phyloP scores from a whole-genome alignment of 192 early-diverging fungal species.

The Chytriomyces sp. region DNA sequence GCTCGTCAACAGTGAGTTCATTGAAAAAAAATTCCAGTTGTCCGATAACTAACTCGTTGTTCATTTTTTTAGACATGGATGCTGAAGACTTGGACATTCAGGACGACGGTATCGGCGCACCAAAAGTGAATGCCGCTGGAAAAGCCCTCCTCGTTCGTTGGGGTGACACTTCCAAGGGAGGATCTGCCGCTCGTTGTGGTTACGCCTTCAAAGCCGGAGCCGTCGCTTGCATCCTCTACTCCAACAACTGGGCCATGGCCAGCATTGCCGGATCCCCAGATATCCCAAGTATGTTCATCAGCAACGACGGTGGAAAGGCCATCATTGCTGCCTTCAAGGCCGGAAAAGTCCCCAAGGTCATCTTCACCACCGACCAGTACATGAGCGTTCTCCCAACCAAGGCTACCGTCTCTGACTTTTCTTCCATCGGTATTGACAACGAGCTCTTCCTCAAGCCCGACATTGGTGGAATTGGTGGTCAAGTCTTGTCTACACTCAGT shows the following conservation, averaged over 20 bases:
- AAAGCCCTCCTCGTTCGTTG: constrained; percentile 45
- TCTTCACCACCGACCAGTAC: constrained; percentile 54
- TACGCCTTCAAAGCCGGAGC: constrained; percentile 36
- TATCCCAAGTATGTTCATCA: constrained; percentile 35
- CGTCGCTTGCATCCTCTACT: constrained; percentile 45
- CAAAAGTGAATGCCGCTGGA: constrained; percentile 34
- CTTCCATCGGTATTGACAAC: constrained; percentile 73
- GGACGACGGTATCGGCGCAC: constrained; percentile 31
- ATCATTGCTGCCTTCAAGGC: constrained; percentile 37
- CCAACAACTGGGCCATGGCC: constrained; percentile 15
- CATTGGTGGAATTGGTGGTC: constrained; percentile 50
- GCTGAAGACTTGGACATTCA: constrained; percentile 32
- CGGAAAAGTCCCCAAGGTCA: constrained; percentile 41
- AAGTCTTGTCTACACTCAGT: constrained; percentile 42
- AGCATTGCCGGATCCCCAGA: constrained; percentile 26
- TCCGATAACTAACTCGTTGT: background rate
- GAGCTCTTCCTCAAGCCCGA: constrained; percentile 70
- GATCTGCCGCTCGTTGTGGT: constrained; percentile 33
- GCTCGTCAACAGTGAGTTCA: constrained; percentile 24
- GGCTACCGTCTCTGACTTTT: constrained; percentile 72
- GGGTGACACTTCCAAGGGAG: constrained; percentile 29
- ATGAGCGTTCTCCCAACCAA: constrained; percentile 54
- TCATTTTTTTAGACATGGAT: constrained; percentile 20
- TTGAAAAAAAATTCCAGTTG: background rate
- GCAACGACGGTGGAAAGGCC: constrained; percentile 9